Conservation (phyloP, 2,329 filamentous ascomycete species). For the Fusarium nanum region DNA sequence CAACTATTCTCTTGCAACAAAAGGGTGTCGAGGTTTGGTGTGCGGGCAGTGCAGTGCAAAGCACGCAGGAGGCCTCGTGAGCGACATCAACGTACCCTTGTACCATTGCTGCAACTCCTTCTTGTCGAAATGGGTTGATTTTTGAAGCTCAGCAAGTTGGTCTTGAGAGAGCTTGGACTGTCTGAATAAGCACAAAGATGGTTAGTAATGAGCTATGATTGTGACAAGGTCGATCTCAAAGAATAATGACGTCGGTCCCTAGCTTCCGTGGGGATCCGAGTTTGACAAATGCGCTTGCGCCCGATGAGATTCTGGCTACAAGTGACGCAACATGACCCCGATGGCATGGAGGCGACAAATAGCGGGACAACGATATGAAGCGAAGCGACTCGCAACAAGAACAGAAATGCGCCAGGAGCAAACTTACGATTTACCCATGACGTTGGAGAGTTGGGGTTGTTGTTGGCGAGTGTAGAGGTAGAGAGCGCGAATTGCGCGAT, state of each 20-base stretch:
- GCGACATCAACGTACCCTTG: slow-evolving; percentile 75
- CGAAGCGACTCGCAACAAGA: background rate
- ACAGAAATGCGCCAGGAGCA: background rate
- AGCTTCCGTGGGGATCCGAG: slow-evolving; percentile 37
- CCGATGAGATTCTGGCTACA: slow-evolving; percentile 24
- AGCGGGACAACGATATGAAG: background rate
- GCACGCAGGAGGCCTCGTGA: slow-evolving; percentile 2
- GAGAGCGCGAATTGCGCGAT: slow-evolving; percentile 47
- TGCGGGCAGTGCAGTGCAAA: background rate
- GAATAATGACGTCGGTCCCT: slow-evolving; percentile 44
- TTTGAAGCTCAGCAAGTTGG: slow-evolving; percentile 94
- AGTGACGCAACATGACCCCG: slow-evolving; percentile 21
- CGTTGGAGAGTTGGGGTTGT: slow-evolving; percentile 14
- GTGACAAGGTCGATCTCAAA: slow-evolving; percentile 14
- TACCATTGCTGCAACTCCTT: slow-evolving; percentile 99
- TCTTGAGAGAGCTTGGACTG: slow-evolving; percentile 98
- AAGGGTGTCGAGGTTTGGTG: background rate
- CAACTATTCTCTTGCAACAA: slow-evolving; percentile 1
- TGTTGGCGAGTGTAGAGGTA: slow-evolving; percentile 24
- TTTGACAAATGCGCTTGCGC: slow-evolving; percentile 40
- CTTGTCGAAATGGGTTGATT: slow-evolving; percentile 98
- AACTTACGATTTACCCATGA: slow-evolving; percentile 69
- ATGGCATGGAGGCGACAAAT: background rate
- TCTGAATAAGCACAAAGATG: slow-evolving; percentile 60
- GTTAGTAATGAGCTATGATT: slow-evolving; percentile 39